A percentile compares a stretch with the other conserved stretches of the same genome.
These are phyloP conservation scores for Crithidia expoeki DNA, from an alignment of 208 protist genomes.

Conservation along the genomic window DNA sequence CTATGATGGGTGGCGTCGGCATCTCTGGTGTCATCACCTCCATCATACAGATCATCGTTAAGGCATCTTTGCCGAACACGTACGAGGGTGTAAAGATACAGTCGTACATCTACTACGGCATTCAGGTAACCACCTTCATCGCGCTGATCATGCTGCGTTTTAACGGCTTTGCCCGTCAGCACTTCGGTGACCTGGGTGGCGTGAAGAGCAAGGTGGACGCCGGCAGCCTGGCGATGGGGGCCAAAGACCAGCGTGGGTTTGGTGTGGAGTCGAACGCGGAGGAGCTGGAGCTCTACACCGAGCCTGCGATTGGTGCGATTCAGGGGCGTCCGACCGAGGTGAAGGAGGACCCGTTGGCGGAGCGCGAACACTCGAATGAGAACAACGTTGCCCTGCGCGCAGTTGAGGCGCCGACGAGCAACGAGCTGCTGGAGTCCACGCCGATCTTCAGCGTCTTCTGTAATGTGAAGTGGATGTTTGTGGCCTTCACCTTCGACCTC, in stretches of 20 bases:
- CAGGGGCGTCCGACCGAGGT: background rate
- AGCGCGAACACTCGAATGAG: conserved; percentile 9
- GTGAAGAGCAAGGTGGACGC: conserved; percentile 28
- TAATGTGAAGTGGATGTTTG: conserved; percentile 28
- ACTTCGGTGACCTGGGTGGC: conserved; percentile 36
- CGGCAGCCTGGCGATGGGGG: conserved; percentile 5
- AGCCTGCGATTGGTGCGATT: conserved; percentile 17
- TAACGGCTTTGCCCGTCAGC: conserved; percentile 47
- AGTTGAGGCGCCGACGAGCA: conserved; percentile 21
- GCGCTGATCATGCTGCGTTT: conserved; percentile 45
- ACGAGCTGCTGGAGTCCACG: conserved; percentile 25
- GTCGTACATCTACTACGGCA: conserved; percentile 62
- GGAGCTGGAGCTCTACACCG: conserved; percentile 1
- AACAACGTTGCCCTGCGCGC: background rate
- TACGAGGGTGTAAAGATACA: conserved; percentile 45
- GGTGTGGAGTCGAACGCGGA: too few relatives aligned
- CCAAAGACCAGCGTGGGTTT: background rate
- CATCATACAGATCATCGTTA: conserved; percentile 64
- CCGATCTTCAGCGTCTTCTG: conserved; percentile 26
- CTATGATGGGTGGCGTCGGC: conserved; percentile 66
- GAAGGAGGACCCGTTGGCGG: conserved; percentile 3
- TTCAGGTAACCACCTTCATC: conserved; percentile 43
- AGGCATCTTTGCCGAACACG: conserved; percentile 40
- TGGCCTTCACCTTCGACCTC: conserved; percentile 42
- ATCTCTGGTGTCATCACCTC: conserved; percentile 50